Evolutionary conservation across 768 basidiomycete species (phyloP), one percentile per base, ranked within the genome.

Genomic region (Serendipita sp.): DNA sequence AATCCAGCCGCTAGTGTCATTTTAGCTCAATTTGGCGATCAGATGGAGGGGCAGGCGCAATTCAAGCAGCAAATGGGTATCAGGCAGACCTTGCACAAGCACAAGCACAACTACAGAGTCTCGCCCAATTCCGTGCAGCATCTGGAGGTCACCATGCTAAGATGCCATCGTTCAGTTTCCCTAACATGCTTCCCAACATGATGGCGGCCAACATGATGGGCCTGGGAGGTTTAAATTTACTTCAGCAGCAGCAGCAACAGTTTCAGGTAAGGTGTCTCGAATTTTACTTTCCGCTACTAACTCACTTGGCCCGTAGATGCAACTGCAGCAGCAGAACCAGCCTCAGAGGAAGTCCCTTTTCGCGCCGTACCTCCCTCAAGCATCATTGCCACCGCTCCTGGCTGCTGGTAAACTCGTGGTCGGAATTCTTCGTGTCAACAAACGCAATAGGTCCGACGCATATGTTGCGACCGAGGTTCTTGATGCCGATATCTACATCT

Each of bases 401-500:
- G 90, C 90, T 7, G 95, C 96, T 9, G 96, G 96, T 51, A 98
- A 98, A 74, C 79, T 99, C 50, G 96, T 99, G 62, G 93, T 98
- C 45, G 96, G 96, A 65, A 93, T 96, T 61, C 75, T 99, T 60
- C 85, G 96, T 34, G 96, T 97, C 67, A 98, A 98, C 76, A 97
- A 98, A 76, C 86, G 95, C 68, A 97, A 98, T 72, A 83, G 96
- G 62, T 97, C 94, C 17, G 96, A 99, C 72, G 96, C 96, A 5
- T 99, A 98, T 72, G 94, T 99, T 62, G 88, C 96, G 14, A 98
- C 95, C 11, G 96, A 98, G 71, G 94, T 97, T 33, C 75, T 99
- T 58, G 96, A 99, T 71, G 94, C 95, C 62, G 96, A 99, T 69
- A 98, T 99, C 71, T 99, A 98, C 69, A 97, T 97, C 64, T 96